A percentile compares a stretch with the other conserved stretches of the same genome.
Evolutionary conservation across 225 moss, liverwort and hornwort genomes (phyloP).

Genomic region (Sphagnum tenellum): DNA sequence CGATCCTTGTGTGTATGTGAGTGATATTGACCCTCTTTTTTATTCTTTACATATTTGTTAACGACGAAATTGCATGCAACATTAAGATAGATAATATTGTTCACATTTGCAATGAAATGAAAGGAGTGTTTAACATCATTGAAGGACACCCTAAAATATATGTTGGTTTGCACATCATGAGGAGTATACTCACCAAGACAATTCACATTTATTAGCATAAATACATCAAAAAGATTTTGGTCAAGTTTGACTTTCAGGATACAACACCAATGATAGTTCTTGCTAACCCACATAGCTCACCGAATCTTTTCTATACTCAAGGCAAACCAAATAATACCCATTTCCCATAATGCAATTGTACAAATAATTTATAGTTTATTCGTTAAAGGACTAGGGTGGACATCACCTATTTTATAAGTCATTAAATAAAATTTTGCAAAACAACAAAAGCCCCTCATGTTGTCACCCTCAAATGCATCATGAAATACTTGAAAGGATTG

Average conservation of each 20-base stretch:
- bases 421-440: not conserved
- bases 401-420: not conserved
- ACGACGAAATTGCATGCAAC: not conserved
- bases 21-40: not conserved
- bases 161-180: not conserved
- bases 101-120: not conserved
- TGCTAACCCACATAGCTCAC: not conserved
- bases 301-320: too few species aligned
- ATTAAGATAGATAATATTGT: not conserved
- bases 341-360: not conserved
- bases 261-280: not conserved
- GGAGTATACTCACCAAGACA: not conserved
- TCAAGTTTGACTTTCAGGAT: not conserved
- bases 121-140: not conserved
- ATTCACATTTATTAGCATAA: not conserved
- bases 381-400: not conserved
- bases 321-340: not conserved
- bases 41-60: not conserved
- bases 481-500: not conserved
- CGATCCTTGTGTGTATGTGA: conserved; percentile 3
- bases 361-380: not conserved
- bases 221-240: not conserved
- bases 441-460: not conserved
- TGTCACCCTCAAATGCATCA: not conserved
- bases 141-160: not conserved